phyloP scores from a whole-genome alignment of 176 grass and related monocot species.

The Canna indica region DNA sequence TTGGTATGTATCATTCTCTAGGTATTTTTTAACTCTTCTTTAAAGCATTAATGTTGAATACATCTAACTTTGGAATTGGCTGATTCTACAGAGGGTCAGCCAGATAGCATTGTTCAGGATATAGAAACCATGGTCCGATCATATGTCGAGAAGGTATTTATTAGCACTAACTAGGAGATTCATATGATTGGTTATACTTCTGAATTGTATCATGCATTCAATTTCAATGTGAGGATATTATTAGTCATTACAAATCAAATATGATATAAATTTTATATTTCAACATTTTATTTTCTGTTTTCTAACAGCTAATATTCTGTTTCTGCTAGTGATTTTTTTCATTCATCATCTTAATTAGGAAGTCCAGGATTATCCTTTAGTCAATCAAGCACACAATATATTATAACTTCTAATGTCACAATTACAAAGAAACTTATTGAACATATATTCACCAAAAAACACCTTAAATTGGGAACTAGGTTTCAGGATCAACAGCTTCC shows the following conservation, averaged over 20 bases:
- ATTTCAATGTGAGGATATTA: background rate
- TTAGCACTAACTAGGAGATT: background rate
- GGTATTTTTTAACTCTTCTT: background rate
- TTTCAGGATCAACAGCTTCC: too few relatives aligned
- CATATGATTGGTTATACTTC: background rate
- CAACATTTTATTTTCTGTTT: too few relatives aligned
- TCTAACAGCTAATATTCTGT: too few relatives aligned
- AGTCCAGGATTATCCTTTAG: too few relatives aligned
- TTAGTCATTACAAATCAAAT: background rate
- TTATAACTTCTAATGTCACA: too few relatives aligned
- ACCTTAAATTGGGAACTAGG: too few relatives aligned
- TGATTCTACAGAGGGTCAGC: slow-evolving; percentile 54
- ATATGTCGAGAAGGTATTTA: slow-evolving; percentile 57
- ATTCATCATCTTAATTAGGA: too few relatives aligned
- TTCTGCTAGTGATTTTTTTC: too few relatives aligned
- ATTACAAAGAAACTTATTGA: too few relatives aligned
- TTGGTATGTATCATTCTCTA: slow-evolving; percentile 37
- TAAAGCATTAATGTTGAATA: background rate
- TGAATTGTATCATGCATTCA: background rate
- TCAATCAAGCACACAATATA: too few relatives aligned
- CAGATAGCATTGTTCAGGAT: slow-evolving; percentile 70
- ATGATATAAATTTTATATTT: background rate
- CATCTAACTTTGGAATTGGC: slow-evolving; percentile 16
- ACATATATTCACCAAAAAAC: too few relatives aligned
- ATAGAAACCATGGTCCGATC: slow-evolving; percentile 71